Base-by-base conservation (phyloP, 2,329 filamentous ascomycete genomes). In the Cladosporium sp. region DNA sequence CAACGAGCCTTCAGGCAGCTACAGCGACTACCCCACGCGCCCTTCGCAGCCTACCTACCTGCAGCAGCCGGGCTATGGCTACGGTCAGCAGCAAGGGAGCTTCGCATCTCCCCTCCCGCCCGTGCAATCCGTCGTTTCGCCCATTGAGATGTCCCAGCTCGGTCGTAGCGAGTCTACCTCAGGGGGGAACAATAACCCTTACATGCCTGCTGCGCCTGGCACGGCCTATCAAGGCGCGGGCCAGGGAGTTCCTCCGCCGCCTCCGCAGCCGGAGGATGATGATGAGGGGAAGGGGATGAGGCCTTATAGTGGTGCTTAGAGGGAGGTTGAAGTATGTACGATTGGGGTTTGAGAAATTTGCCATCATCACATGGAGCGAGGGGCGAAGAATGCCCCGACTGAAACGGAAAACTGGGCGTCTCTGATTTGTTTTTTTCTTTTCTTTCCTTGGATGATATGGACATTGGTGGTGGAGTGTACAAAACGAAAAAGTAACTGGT, bases 291-390 rank as follows among this genome's bases (percentile, higher is more conserved):
- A 53, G 19, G 48, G 51, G 30, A 47, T 41, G 30, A 47, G 54
- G 41, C 58, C 57, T 27, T 59, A 58, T 36, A 53, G 54, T 30
- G 58, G 58, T 22, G 54, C 56, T n/a, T 61, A 57, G 47, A 49
- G 9, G 20, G 43, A 34, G 24, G 47, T 40, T n/a, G n/a, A n/a
- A 12, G 27, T 30, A 19, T 9, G 22, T 18, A 30, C 9, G 43
- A 36, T 45, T 37, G 5, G 13, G 13, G 15, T 2, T 15, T 17
- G 17, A 27, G 22, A n/a, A n/a, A n/a, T n/a, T n/a, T n/a, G n/a
- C n/a, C n/a, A n/a, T n/a, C n/a, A n/a, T n/a, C n/a, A n/a, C n/a
- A n/a, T n/a, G n/a, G n/a, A n/a, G n/a, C n/a, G n/a, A n/a, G n/a
- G n/a, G n/a, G n/a, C n/a, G n/a, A n/a, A n/a, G n/a, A n/a, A n/a